These are phyloP conservation scores for Jackrogersella minutella DNA, from an alignment of 495 filamentous ascomycete species.

Conservation along the genomic window DNA sequence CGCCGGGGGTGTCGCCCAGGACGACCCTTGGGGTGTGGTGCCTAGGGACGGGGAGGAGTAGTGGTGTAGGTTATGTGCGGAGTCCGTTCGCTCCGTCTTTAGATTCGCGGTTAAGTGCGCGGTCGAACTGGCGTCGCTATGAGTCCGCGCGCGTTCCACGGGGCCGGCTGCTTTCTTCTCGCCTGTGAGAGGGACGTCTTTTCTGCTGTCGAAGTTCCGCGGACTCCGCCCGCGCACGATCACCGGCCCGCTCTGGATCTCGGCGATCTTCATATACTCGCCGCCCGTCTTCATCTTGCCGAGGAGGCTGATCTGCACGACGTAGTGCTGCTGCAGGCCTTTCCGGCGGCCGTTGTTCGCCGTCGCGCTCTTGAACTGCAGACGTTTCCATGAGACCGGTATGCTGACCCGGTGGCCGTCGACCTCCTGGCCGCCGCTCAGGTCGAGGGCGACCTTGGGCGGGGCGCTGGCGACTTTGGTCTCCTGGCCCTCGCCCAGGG, in stretches of 20 bases:
- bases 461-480: slow-evolving; percentile 59
- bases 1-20: slow-evolving; percentile 33
- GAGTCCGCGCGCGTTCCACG: slow-evolving; percentile 40
- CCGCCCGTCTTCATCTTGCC: slow-evolving; percentile 68
- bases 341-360: slow-evolving; percentile 82
- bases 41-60: slow-evolving; percentile 45
- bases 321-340: slow-evolving; percentile 74
- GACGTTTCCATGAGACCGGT: slow-evolving; percentile 86
- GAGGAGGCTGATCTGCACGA: slow-evolving; percentile 69
- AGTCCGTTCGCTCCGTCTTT: slow-evolving; percentile 47
- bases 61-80: slow-evolving; percentile 46
- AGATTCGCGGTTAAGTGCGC: slow-evolving; percentile 42
- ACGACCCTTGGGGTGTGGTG: slow-evolving; percentile 23
- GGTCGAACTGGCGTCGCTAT: slow-evolving; percentile 41
- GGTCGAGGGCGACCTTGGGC: slow-evolving; percentile 72
- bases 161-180: slow-evolving; percentile 46
- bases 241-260: slow-evolving; percentile 70
- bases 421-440: slow-evolving; percentile 69
- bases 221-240: slow-evolving; percentile 75
- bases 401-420: slow-evolving; percentile 80
- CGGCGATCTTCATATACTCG: slow-evolving; percentile 64
- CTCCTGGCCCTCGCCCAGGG: slow-evolving; percentile 60
- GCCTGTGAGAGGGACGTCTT: slow-evolving; percentile 69
- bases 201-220: slow-evolving; percentile 72
- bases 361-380: slow-evolving; percentile 92